These are phyloP conservation scores for Cystobasidium ongulense DNA, from an alignment of 768 basidiomycete genomes.

Conservation along the genomic window DNA sequence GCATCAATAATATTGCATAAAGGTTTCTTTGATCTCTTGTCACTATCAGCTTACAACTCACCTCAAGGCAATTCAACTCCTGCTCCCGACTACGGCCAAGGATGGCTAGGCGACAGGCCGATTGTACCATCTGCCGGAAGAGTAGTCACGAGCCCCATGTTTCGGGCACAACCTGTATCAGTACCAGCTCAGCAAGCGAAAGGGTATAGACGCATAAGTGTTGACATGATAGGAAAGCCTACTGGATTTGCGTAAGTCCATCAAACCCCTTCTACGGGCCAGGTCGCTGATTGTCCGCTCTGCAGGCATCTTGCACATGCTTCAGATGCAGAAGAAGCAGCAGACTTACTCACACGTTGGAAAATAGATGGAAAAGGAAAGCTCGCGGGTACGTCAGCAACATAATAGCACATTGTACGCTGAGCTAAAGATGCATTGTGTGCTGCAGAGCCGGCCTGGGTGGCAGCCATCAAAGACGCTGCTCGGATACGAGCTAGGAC, in stretches of 20 bases:
- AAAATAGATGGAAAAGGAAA: conserved; percentile 81
- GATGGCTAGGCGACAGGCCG: conserved; percentile 59
- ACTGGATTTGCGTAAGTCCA: conserved; percentile 70
- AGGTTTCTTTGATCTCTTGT: conserved; percentile 76
- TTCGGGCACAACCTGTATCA: not conserved
- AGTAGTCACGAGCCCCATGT: conserved; percentile 47
- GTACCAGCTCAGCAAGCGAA: conserved; percentile 48
- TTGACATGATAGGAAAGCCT: conserved; percentile 80
- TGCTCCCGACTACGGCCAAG: conserved; percentile 44
- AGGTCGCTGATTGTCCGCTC: not conserved
- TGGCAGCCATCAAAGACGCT: conserved; percentile 72
- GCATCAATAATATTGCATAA: conserved; percentile 58
- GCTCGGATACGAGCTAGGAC: conserved; percentile 56
- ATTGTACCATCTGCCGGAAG: conserved; percentile 41
- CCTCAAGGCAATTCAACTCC: not conserved
- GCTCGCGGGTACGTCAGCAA: conserved; percentile 60
- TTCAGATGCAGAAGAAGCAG: conserved; percentile 78
- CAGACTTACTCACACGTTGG: conserved; percentile 78
- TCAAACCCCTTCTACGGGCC: conserved; percentile 32
- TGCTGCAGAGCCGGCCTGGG: conserved; percentile 72
- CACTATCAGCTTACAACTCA: not conserved
- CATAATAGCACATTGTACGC: conserved; percentile 24
- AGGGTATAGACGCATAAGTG: conserved; percentile 56
- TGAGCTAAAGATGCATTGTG: not conserved
- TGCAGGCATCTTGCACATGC: conserved; percentile 79